These are phyloP conservation scores for Crithidia thermophila DNA, from an alignment of 208 protist species.

Conservation along the genomic window DNA sequence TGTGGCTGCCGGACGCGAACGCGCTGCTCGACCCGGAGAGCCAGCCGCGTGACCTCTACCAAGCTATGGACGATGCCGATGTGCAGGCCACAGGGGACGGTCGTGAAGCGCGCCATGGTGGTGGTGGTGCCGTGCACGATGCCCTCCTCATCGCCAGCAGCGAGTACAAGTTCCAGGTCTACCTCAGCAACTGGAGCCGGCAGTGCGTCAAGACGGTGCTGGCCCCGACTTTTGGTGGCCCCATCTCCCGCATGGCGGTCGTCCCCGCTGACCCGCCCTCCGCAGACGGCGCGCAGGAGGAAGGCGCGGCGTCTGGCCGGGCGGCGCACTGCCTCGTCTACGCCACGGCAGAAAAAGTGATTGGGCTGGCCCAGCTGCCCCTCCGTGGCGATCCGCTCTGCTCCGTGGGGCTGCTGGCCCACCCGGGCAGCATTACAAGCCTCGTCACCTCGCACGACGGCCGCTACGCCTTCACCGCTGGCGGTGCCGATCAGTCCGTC, in stretches of 20 bases:
- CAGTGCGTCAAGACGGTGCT: slow-evolving; percentile 92
- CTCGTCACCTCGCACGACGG: slow-evolving; percentile 84
- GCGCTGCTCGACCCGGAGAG: slow-evolving; percentile 49
- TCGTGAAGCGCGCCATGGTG: background rate
- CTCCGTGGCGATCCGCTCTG: slow-evolving; percentile 92
- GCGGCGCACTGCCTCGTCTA: slow-evolving; percentile 79
- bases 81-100: background rate
- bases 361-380: slow-evolving; percentile 93
- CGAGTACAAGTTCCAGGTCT: slow-evolving; percentile 91
- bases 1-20: slow-evolving; percentile 63
- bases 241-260: slow-evolving; percentile 71
- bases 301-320: slow-evolving; percentile 1
- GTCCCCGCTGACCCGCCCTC: slow-evolving; percentile 13
- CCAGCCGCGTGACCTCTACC: slow-evolving; percentile 38
- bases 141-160: slow-evolving; percentile 86
- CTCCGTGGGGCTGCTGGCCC: slow-evolving; percentile 94
- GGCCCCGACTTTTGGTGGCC: slow-evolving; percentile 92
- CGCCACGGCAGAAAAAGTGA: slow-evolving; percentile 88
- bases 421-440: slow-evolving; percentile 83
- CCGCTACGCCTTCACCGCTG: slow-evolving; percentile 90
- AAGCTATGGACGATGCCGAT: slow-evolving; percentile 7
- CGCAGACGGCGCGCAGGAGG: no score
- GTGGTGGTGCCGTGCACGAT: slow-evolving; percentile 40
- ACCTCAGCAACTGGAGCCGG: slow-evolving; percentile 82
- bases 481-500: slow-evolving; percentile 88